Conservation (phyloP, 495 filamentous ascomycete genomes). For the Astrocystis sublimbata region DNA sequence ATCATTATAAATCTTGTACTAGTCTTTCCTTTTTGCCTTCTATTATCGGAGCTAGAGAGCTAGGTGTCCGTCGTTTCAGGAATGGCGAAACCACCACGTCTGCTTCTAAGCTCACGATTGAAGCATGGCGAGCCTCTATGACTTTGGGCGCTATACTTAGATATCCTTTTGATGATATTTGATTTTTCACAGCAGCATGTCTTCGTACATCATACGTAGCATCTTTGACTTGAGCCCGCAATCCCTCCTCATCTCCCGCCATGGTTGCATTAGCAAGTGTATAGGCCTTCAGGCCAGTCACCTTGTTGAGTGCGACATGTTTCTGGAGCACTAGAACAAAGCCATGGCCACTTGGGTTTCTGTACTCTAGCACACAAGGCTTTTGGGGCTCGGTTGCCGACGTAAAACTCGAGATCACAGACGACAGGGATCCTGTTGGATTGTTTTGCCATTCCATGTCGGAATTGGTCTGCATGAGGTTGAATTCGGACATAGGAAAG, state of each 20-base stretch:
- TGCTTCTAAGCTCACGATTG: constrained; percentile 2
- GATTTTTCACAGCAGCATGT: neutral
- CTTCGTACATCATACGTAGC: neutral
- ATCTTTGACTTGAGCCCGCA: neutral
- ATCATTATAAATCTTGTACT: too few relatives aligned
- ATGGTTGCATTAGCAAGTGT: neutral
- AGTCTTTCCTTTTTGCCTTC: too few relatives aligned
- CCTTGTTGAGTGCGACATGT: neutral
- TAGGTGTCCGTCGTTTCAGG: neutral
- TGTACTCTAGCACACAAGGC: constrained; percentile 7
- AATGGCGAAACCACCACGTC: neutral
- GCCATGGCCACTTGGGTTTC: neutral
- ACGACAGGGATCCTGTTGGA: neutral
- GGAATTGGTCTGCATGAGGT: neutral
- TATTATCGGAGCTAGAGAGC: neutral
- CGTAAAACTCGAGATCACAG: neutral
- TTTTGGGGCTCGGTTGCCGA: neutral
- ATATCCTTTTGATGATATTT: neutral
- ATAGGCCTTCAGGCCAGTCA: neutral
- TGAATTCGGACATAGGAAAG: neutral
- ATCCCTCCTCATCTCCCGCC: neutral
- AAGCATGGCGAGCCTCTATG: constrained; percentile 16
- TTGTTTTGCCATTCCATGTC: neutral
- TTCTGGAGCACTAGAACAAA: constrained; percentile 10
- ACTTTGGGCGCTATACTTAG: neutral